Evolutionary conservation across 306 rosid genomes (phyloP).

Genomic region (Prunus campanulata): DNA sequence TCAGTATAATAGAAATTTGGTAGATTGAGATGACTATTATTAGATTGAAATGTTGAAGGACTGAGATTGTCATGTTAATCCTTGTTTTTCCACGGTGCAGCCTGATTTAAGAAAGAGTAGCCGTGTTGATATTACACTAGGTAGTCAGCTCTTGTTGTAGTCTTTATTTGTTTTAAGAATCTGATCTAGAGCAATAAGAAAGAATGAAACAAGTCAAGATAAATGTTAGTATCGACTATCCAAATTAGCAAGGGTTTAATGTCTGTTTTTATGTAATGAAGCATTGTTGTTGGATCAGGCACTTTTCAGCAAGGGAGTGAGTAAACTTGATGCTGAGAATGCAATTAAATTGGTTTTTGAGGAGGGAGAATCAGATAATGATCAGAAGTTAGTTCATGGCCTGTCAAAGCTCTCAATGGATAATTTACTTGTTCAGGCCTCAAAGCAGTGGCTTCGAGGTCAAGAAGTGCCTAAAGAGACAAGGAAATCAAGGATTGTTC

Average conservation of each 20-base stretch:
- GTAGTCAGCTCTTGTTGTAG: not conserved
- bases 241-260: slow-evolving; percentile 8
- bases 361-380: slow-evolving; percentile 26
- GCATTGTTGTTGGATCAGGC: slow-evolving; percentile 58
- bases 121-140: not conserved
- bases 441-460: slow-evolving; percentile 80
- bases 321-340: slow-evolving; percentile 62
- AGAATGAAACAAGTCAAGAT: not conserved
- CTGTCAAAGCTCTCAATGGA: slow-evolving; percentile 56
- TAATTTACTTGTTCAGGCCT: slow-evolving; percentile 65
- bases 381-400: slow-evolving; percentile 24
- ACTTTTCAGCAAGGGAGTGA: slow-evolving; percentile 76
- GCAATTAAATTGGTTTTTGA: slow-evolving; percentile 70
- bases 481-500: slow-evolving; percentile 64
- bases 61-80: not conserved
- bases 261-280: slow-evolving; percentile 8
- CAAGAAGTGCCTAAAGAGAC: slow-evolving; percentile 55
- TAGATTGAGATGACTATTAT: not conserved
- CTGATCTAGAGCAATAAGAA: not conserved
- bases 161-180: not conserved
- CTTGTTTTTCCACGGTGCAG: not conserved
- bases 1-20: not conserved
- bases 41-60: not conserved
- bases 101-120: not conserved
- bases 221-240: not conserved